phyloP scores from a whole-genome alignment of 768 basidiomycete genomes.

The Hemileccinum impolitum region DNA sequence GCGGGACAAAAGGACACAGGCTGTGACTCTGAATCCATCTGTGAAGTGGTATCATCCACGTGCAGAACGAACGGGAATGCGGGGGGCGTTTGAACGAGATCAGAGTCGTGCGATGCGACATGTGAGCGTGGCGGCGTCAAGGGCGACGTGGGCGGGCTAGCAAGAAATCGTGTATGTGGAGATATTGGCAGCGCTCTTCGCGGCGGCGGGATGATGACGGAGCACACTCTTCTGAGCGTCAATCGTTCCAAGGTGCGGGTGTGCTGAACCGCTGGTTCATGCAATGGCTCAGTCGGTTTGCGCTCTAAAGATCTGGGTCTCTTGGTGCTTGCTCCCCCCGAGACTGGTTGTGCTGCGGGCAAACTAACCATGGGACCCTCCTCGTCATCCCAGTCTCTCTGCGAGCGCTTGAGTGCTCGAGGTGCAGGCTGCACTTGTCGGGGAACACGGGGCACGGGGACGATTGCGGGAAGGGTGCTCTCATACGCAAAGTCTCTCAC shows the following conservation, averaged over 20 bases:
- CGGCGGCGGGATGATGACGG: slow-evolving; percentile 8
- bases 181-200: slow-evolving; percentile 4
- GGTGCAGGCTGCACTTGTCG: slow-evolving; percentile 48
- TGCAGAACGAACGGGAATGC: slow-evolving; percentile 29
- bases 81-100: slow-evolving; percentile 48
- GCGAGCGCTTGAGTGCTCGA: slow-evolving; percentile 36
- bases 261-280: slow-evolving; percentile 17
- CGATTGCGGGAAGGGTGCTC: slow-evolving; percentile 59
- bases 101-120: slow-evolving; percentile 28
- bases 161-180: slow-evolving; percentile 6
- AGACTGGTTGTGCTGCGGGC: no score
- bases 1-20: slow-evolving; percentile 18
- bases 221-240: slow-evolving; percentile 11
- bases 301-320: slow-evolving; percentile 30
- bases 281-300: slow-evolving; percentile 34
- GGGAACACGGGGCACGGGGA: slow-evolving; percentile 43
- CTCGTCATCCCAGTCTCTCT: slow-evolving; percentile 18
- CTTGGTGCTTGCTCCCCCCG: slow-evolving; percentile 9
- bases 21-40: slow-evolving; percentile 35
- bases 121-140: slow-evolving; percentile 26
- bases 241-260: slow-evolving; percentile 21
- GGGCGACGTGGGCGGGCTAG: slow-evolving; percentile 28
- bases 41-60: slow-evolving; percentile 34
- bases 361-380: no score
- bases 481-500: slow-evolving; percentile 68